Evolutionary conservation across 768 basidiomycete genomes (phyloP).

Genomic region (Trametopsis cervina): DNA sequence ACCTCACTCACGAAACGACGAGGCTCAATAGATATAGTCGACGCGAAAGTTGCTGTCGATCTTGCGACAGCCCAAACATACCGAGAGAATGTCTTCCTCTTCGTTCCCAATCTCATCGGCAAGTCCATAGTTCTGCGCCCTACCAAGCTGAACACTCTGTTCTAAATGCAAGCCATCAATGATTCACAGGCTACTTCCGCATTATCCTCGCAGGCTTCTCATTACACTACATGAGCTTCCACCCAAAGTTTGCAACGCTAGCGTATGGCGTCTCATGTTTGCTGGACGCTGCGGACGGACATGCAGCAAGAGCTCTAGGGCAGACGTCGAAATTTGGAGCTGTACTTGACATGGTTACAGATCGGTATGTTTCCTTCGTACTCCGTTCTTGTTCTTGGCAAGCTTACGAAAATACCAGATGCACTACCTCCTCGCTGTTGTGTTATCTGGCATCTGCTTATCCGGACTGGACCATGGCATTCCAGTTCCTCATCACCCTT

Average conservation of each 20-base stretch:
- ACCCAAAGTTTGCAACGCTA: slow-evolving; percentile 88
- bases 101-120: slow-evolving; percentile 96
- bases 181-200: slow-evolving; percentile 71
- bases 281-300: slow-evolving; percentile 92
- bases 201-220: slow-evolving; percentile 86
- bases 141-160: not conserved
- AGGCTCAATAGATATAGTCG: slow-evolving; percentile 61
- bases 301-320: slow-evolving; percentile 78
- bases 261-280: slow-evolving; percentile 88
- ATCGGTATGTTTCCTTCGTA: slow-evolving; percentile 53
- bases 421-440: slow-evolving; percentile 91
- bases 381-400: not conserved
- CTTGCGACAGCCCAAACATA: slow-evolving; percentile 81
- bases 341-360: slow-evolving; percentile 98
- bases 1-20: slow-evolving; percentile 31
- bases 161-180: not conserved
- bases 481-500: slow-evolving; percentile 93
- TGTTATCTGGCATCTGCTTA: slow-evolving; percentile 92
- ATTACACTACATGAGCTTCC: slow-evolving; percentile 89
- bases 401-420: slow-evolving; percentile 41
- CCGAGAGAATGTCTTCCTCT: slow-evolving; percentile 95
- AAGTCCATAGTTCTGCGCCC: slow-evolving; percentile 21
- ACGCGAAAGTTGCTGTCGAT: slow-evolving; percentile 82
- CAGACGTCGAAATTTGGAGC: slow-evolving; percentile 97
- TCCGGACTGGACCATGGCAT: slow-evolving; percentile 74